Evolutionary conservation across 768 basidiomycete genomes (phyloP).

Genomic region (Amanita fuliginea): DNA sequence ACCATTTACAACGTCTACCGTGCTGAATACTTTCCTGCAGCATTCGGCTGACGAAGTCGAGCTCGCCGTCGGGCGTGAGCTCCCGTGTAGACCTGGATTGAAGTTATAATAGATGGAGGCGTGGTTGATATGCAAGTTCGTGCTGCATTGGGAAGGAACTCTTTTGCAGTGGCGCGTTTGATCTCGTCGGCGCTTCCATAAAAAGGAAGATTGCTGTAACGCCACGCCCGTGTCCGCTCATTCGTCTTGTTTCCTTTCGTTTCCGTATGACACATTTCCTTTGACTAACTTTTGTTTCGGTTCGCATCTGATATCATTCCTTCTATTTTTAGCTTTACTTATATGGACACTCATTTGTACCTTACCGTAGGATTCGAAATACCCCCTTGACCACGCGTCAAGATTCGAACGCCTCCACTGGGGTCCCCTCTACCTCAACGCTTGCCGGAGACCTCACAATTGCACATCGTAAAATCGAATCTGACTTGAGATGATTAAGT

Average conservation of each 20-base stretch:
- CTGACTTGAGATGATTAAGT: constrained; percentile 14
- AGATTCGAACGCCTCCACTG: too few species aligned
- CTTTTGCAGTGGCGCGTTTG: constrained; percentile 44
- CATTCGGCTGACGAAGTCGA: constrained; percentile 66
- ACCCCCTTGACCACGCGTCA: too few species aligned
- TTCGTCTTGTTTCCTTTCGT: too few species aligned
- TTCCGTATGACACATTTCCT: too few species aligned
- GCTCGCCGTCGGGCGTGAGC: constrained; percentile 85
- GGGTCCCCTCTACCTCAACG: too few species aligned
- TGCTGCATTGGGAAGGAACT: constrained; percentile 59
- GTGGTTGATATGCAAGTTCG: background rate
- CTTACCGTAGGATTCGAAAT: too few species aligned
- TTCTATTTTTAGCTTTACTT: too few species aligned
- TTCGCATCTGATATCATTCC: too few species aligned
- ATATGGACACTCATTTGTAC: too few species aligned
- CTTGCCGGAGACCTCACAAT: too few species aligned
- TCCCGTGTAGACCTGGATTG: constrained; percentile 72
- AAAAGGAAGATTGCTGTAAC: constrained; percentile 97
- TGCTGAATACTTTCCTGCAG: constrained; percentile 56
- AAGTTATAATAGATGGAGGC: background rate
- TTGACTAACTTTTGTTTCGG: too few species aligned
- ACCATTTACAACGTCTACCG: constrained; percentile 64
- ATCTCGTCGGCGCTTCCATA: constrained; percentile 72
- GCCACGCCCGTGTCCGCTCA: too few species aligned
- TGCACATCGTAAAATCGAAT: constrained; percentile 85